Evolutionary conservation across 2,329 filamentous ascomycete species (phyloP).

Genomic region (Capronia coronata): DNA sequence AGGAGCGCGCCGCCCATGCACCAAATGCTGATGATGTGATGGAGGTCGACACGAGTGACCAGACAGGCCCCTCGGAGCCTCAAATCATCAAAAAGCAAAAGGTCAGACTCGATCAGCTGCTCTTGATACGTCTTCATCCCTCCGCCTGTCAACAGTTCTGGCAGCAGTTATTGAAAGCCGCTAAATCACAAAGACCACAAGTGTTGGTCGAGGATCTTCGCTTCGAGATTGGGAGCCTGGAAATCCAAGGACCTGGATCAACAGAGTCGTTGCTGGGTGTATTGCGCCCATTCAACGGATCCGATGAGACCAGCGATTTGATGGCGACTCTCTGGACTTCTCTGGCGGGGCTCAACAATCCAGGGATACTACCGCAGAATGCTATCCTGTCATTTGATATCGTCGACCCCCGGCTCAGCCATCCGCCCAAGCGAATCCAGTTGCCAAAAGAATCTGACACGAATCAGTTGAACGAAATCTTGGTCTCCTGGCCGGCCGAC

Average conservation of each 20-base stretch:
- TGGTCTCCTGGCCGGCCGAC: constrained; percentile 65
- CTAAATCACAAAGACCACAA: constrained; percentile 56
- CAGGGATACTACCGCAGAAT: constrained; percentile 62
- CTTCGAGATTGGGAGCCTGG: constrained; percentile 67
- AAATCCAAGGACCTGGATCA: constrained; percentile 65
- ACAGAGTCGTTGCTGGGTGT: constrained; percentile 69
- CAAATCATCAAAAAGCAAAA: constrained; percentile 15
- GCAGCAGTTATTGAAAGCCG: constrained; percentile 53
- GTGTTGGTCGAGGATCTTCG: constrained; percentile 60
- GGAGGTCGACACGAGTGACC: constrained; percentile 29
- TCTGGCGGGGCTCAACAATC: constrained; percentile 54
- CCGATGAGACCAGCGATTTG: constrained; percentile 29
- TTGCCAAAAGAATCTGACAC: constrained; percentile 30
- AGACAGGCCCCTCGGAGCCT: not conserved
- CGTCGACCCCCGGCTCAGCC: constrained; percentile 71
- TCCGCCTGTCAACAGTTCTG: constrained; percentile 63
- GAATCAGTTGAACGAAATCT: constrained; percentile 50
- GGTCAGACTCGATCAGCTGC: constrained; percentile 42
- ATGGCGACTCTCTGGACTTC: constrained; percentile 34
- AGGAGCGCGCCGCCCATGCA: constrained; percentile 22
- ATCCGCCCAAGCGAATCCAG: constrained; percentile 58
- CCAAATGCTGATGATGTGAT: constrained; percentile 31
- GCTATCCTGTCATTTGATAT: constrained; percentile 66
- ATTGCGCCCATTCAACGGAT: constrained; percentile 49
- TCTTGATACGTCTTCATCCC: constrained; percentile 74